Evolutionary conservation across 1,139 yeast species (phyloP).

Genomic region (Geotrichum klebahnii): DNA sequence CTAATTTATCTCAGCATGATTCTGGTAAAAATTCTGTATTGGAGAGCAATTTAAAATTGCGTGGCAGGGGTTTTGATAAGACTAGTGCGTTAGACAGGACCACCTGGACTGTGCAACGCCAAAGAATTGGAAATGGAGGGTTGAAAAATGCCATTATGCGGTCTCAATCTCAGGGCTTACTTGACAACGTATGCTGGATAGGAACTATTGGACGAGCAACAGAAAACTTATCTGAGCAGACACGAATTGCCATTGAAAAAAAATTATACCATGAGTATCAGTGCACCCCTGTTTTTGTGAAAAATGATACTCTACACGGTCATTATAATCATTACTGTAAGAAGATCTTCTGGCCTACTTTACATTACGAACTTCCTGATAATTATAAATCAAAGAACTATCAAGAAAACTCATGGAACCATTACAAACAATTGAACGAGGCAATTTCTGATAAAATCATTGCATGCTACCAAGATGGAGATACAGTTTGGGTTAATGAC

Average conservation of each 20-base stretch:
- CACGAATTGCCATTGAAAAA: conserved; percentile 43
- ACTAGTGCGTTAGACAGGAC: conserved; percentile 56
- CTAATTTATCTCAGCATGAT: conserved; percentile 27
- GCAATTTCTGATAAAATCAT: conserved; percentile 73
- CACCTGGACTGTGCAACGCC: conserved; percentile 68
- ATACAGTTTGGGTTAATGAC: conserved; percentile 87
- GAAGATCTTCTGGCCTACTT: conserved; percentile 92
- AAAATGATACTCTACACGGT: conserved; percentile 78
- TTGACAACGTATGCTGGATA: conserved; percentile 63
- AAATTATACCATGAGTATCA: conserved; percentile 44
- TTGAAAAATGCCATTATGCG: conserved; percentile 76
- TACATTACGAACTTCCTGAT: conserved; percentile 95
- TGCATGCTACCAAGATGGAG: conserved; percentile 60
- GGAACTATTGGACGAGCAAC: conserved; percentile 91
- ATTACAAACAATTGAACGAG: conserved; percentile 71
- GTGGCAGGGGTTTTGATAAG: conserved; percentile 17
- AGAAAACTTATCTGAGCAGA: conserved; percentile 60
- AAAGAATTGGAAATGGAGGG: conserved; percentile 83
- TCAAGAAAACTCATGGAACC: conserved; percentile 92
- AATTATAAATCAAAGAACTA: conserved; percentile 90
- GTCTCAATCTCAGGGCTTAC: conserved; percentile 49
- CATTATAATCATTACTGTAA: conserved; percentile 88
- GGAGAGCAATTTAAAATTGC: background rate
- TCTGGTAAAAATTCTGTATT: conserved; percentile 24
- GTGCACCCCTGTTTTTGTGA: conserved; percentile 65